A percentile compares a stretch with the other conserved stretches of the same genome.
Evolutionary conservation across 495 filamentous ascomycete genomes (phyloP).

Genomic region (Aspergillus cristatus): DNA sequence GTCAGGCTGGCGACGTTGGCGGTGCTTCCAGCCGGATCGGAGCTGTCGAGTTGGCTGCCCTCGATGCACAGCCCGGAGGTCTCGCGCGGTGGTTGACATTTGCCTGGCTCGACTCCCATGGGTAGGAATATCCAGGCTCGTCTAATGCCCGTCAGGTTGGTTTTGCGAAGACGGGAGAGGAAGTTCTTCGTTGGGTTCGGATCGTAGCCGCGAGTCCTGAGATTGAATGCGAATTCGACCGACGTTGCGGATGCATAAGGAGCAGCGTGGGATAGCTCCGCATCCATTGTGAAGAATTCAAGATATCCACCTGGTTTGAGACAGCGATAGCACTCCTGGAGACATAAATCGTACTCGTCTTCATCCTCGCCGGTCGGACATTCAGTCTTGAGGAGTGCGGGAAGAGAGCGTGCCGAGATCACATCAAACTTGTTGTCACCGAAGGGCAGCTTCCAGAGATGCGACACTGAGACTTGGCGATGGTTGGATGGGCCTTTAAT

Average conservation of each 20-base stretch:
- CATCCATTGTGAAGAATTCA: constrained; percentile 83
- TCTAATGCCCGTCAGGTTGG: constrained; percentile 70
- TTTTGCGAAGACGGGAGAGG: constrained; percentile 59
- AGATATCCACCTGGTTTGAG: constrained; percentile 89
- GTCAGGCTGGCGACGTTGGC: constrained; percentile 65
- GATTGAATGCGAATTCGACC: constrained; percentile 81
- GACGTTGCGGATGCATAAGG: constrained; percentile 66
- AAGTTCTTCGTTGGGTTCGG: constrained; percentile 71
- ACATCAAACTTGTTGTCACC: constrained; percentile 83
- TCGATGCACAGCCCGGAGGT: constrained; percentile 47
- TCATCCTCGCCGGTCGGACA: constrained; percentile 38
- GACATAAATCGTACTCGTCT: constrained; percentile 83
- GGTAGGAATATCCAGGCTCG: constrained; percentile 87
- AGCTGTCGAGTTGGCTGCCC: constrained; percentile 32
- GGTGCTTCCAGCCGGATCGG: constrained; percentile 61
- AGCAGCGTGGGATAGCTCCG: constrained; percentile 77
- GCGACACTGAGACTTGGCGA: constrained; percentile 62
- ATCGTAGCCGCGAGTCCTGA: constrained; percentile 83
- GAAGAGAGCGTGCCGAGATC: constrained; percentile 82
- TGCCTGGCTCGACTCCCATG: constrained; percentile 56
- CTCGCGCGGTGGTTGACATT: constrained; percentile 33
- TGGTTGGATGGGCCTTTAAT: constrained; percentile 83
- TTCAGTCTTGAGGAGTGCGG: constrained; percentile 65
- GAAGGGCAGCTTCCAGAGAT: constrained; percentile 77
- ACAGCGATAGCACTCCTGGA: constrained; percentile 78